Base-by-base conservation (phyloP, 805 yeast species). In the Spathaspora hagerdaliae region DNA sequence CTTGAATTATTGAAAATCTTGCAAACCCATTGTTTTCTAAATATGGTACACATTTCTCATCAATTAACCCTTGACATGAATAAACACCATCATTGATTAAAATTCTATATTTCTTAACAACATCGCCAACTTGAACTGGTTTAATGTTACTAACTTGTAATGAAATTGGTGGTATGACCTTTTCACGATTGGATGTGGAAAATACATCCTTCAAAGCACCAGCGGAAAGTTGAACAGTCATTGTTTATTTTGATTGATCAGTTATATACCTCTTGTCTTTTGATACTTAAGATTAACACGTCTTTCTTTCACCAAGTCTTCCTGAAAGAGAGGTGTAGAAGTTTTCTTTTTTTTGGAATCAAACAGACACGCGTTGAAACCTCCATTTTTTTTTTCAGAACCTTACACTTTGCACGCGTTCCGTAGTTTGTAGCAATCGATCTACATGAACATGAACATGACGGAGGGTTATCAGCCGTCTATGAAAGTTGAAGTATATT, bases 11-110 rank as follows among this genome's bases (percentile, higher is more conserved):
- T 36, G 73, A 65, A 41, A 63, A 61, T 51, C 75, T 75, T 45
- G 75, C 67, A 45, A 82, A 65, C 2, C 77, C 78, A 44, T 72
- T 63, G 42, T 60, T 55, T 41, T 61, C 67, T 43, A 51, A 69
- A 54, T 59, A 75, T 60, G 59, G 74, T 43, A 68, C 69, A 38
- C 74, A 66, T 31, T 74, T 73, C 48, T 73, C 60, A 52, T 67
- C 63, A 57, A 75, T 50, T 46, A 69, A 48, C 32, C 74, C 67
- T 56, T 71, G 75, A 36, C 63, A 54, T 27, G 59, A 52, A 51
- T 68, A 67, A 14, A 49, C 54, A 11, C 77, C 76, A 54, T 71
- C 77, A 38, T 63, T 62, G 44, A 71, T 46, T 46, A 71, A 59
- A 11, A 69, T 64, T 32, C 77, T 54, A 45, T 61, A 64, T 45